Base-by-base conservation (phyloP, 768 basidiomycete genomes). In the Termitomyces bulborhizus region DNA sequence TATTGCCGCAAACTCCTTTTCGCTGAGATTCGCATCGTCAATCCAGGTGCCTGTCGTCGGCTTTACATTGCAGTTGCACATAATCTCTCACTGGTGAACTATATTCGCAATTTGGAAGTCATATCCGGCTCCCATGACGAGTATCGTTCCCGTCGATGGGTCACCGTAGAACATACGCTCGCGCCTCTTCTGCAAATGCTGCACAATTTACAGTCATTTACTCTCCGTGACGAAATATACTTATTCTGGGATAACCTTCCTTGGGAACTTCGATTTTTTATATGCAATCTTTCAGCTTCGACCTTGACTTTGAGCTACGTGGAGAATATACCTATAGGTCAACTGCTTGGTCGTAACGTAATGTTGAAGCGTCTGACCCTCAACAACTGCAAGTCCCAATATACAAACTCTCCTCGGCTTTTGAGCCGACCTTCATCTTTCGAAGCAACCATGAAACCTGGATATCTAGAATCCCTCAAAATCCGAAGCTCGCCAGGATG, bases 121-220 rank as follows among this genome's bases (percentile, higher is more conserved):
- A 21, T 45, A 8, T 34, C 53, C 6, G 31, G 18, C 6, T 36
- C 51, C 6, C 26, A 41, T n/a, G 31, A 27, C 6, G 56, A 60
- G 31, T 52, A 57, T 40, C 56, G 59, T 18, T 29, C 31, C 6
- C 56, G 59, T 18, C 39, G 54, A n/a, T 60, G 59, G 59, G 53
- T 60, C 24, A 58, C 49, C 4, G 50, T 60, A 53, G 59, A 60
- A 42, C 58, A 57, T 36, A 60, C 59, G 21, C 29, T 60, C 3
- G 57, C 57, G n/a, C 57, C 52, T 40, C 29, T 60, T 9, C 40
- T 60, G 3, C 53, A 54, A 32, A 55, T 54, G 37, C 40, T 60
- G 16, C 53, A 60, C 32, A 55, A 54, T 27, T 39, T 60, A 4
- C 44, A 55, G 8, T 51, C 57, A 11, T 58, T 60, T 27, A 44